Percentiles rank a stretch among this genome's conserved stretches.
Conservation (phyloP, 306 rosid species). For the Vachellia pachyceras region DNA sequence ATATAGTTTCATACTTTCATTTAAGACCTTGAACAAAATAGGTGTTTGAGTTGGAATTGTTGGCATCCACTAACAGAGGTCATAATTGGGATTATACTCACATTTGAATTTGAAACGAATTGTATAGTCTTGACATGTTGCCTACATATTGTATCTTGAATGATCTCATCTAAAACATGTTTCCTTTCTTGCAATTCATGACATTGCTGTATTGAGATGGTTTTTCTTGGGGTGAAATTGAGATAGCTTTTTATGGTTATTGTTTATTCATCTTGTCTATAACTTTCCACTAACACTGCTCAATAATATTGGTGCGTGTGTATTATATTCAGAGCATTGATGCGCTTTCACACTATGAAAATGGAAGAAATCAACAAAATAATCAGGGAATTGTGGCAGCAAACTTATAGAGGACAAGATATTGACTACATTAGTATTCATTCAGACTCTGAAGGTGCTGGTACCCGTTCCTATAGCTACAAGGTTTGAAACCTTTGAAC, state of each 20-base stretch:
- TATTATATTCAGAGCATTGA: conserved; percentile 69
- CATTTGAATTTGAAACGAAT: not conserved
- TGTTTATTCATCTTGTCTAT: not conserved
- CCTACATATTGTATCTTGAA: not conserved
- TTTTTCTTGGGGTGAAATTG: not conserved
- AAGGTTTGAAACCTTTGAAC: conserved; percentile 53
- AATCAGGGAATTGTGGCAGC: conserved; percentile 96
- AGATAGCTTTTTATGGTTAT: not conserved
- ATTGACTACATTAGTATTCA: conserved; percentile 88
- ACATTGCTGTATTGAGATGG: not conserved
- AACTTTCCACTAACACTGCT: not conserved
- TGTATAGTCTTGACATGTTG: not conserved
- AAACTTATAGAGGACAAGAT: conserved; percentile 98
- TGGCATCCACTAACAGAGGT: not conserved
- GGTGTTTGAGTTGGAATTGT: not conserved
- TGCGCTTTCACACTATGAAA: conserved; percentile 97
- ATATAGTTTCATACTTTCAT: not conserved
- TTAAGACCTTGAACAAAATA: not conserved
- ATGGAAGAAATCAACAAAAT: conserved; percentile 99
- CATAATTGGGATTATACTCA: not conserved
- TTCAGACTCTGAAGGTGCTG: conserved; percentile 96
- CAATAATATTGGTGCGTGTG: not conserved
- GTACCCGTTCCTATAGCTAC: conserved; percentile 97
- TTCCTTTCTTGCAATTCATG: conserved; percentile 24
- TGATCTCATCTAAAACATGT: not conserved